Conservation (phyloP, 1,284 basidiomycete species). For the Prillingera fragicola region DNA sequence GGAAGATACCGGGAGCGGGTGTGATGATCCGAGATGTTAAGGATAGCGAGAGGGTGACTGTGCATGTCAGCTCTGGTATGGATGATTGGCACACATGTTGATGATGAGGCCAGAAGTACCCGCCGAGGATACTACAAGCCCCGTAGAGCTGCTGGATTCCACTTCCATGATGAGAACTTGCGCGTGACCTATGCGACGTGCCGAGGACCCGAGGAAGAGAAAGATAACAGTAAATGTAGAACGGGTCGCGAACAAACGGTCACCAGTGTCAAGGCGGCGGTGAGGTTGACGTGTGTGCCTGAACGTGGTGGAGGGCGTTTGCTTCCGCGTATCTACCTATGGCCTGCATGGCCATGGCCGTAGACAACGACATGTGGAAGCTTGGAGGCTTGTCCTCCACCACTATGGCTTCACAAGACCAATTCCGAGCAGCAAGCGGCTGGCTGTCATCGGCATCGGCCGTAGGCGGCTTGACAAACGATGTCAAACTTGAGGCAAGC, state of each 20-base stretch:
- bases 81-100: constrained; percentile 33
- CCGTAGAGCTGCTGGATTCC: neutral
- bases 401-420: neutral
- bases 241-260: neutral
- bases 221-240: neutral
- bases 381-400: neutral
- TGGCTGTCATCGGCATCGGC: neutral
- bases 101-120: constrained; percentile 39
- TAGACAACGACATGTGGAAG: too few species aligned
- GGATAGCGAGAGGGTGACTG: constrained; percentile 90
- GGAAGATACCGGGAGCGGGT: constrained; percentile 61
- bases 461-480: neutral
- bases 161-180: neutral
- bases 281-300: neutral
- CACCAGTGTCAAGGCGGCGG: neutral
- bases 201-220: too few species aligned
- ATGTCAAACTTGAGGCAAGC: too few species aligned
- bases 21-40: constrained; percentile 93
- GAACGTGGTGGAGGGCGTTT: constrained; percentile 1
- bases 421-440: neutral
- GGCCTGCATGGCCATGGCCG: neutral
- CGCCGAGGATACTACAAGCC: constrained; percentile 12
- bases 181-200: too few species aligned
- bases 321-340: neutral
- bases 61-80: constrained; percentile 4